Evolutionary conservation across 768 basidiomycete species (phyloP).

Genomic region (Suillus plorans): DNA sequence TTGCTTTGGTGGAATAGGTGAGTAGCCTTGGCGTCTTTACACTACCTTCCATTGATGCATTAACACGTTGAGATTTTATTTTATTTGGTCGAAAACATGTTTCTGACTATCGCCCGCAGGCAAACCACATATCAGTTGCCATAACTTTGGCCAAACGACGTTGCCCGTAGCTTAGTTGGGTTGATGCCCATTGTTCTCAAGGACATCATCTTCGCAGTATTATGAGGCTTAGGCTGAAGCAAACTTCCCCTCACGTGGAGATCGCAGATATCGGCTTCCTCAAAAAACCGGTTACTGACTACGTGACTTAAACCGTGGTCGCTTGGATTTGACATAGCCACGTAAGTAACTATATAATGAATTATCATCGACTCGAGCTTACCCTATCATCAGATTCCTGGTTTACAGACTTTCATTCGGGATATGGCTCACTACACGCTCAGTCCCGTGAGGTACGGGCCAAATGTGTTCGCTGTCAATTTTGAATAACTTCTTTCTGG

Average conservation of each 20-base stretch:
- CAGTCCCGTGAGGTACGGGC: slow-evolving; percentile 97
- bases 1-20: too few relatives aligned
- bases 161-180: neutral
- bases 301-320: slow-evolving; percentile 30
- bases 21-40: too few relatives aligned
- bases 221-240: too few relatives aligned
- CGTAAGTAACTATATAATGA: slow-evolving; percentile 41
- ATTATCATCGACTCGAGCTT: slow-evolving; percentile 4
- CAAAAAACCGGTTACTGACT: slow-evolving; percentile 77
- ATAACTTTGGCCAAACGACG: neutral
- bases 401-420: slow-evolving; percentile 84
- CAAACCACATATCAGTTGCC: neutral
- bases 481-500: too few relatives aligned
- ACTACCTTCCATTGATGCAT: neutral
- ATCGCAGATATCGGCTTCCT: too few relatives aligned
- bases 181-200: neutral
- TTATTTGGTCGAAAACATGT: slow-evolving; percentile 65
- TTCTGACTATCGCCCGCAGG: slow-evolving; percentile 28
- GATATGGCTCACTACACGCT: slow-evolving; percentile 88
- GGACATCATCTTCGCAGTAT: too few relatives aligned
- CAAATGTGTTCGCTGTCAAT: too few relatives aligned
- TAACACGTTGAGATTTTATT: neutral
- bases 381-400: slow-evolving; percentile 66
- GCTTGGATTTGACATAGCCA: slow-evolving; percentile 88
- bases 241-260: slow-evolving; percentile 48